phyloP scores from a whole-genome alignment of 106 monocot species.

The Amphibolis antarctica region DNA sequence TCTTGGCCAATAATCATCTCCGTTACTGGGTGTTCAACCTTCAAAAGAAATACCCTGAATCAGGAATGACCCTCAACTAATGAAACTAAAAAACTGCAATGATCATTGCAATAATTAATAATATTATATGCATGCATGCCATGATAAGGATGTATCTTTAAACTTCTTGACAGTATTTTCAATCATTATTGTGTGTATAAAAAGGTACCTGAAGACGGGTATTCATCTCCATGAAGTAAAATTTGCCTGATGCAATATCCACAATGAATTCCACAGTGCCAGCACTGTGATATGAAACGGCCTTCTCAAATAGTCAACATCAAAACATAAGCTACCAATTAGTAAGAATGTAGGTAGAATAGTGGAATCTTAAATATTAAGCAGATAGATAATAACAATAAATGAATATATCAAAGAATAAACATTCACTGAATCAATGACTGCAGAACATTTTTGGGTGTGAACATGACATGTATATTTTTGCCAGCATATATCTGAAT shows the following conservation, averaged over 20 bases:
- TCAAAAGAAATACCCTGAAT: conserved; percentile 7
- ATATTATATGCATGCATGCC: neutral
- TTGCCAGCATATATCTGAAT: too few relatives aligned
- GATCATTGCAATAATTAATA: neutral
- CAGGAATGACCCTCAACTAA: neutral
- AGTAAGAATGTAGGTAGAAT: conserved; percentile 4
- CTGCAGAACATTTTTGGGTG: too few relatives aligned
- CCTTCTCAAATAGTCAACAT: conserved; percentile 54
- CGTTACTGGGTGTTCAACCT: conserved; percentile 99
- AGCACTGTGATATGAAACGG: conserved; percentile 94
- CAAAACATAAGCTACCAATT: conserved; percentile 24
- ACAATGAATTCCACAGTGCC: conserved; percentile 99
- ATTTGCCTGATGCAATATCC: conserved; percentile 71
- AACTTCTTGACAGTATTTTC: neutral
- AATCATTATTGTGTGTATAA: neutral
- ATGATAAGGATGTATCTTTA: neutral
- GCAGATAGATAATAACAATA: neutral
- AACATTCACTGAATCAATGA: too few relatives aligned
- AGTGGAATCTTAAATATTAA: neutral
- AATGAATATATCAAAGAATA: too few relatives aligned
- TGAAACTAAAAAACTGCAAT: neutral
- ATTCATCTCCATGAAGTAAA: conserved; percentile 99
- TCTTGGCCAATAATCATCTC: conserved; percentile 99
- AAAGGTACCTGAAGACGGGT: conserved; percentile 82
- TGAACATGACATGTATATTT: too few relatives aligned